These are phyloP conservation scores for Narthecium ossifragum DNA, from an alignment of 106 monocot genomes.

Conservation along the genomic window DNA sequence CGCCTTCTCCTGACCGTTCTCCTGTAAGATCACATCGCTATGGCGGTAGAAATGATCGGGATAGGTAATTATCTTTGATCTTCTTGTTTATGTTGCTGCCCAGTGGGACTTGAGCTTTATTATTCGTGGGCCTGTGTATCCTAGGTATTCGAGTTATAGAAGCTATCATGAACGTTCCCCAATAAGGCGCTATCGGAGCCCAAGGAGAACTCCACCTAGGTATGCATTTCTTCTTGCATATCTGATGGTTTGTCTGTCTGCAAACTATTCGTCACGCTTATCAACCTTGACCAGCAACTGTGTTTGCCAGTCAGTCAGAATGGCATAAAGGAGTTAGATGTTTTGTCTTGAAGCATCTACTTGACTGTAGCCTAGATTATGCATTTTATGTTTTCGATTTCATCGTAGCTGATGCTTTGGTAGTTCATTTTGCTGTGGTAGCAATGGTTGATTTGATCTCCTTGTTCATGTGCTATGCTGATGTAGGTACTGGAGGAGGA, in stretches of 20 bases:
- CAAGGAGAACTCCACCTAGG: slow-evolving; percentile 63
- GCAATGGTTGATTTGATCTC: too few relatives aligned
- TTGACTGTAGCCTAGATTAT: too few relatives aligned
- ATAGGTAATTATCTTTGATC: slow-evolving; percentile 30
- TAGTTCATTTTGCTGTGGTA: too few relatives aligned
- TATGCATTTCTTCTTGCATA: slow-evolving; percentile 17
- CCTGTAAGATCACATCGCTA: slow-evolving; percentile 65
- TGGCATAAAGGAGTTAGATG: too few relatives aligned
- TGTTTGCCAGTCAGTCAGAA: too few relatives aligned
- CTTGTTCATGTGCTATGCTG: too few relatives aligned
- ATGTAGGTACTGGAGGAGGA: slow-evolving; percentile 62
- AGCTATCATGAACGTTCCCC: slow-evolving; percentile 68
- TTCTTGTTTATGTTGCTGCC: not conserved
- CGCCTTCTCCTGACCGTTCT: slow-evolving; percentile 79
- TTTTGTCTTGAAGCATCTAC: too few relatives aligned
- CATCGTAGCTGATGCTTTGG: too few relatives aligned
- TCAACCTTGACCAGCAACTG: too few relatives aligned
- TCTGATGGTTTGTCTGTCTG: too few relatives aligned
- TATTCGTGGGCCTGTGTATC: not conserved
- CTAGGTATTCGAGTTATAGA: slow-evolving; percentile 64
- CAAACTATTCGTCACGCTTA: too few relatives aligned
- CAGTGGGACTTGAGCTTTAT: not conserved
- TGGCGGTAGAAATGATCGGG: slow-evolving; percentile 64
- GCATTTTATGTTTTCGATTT: too few relatives aligned
- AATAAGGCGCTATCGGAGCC: slow-evolving; percentile 67